Conservation (phyloP, 1,139 yeast genomes). For the Taphrina betulina region DNA sequence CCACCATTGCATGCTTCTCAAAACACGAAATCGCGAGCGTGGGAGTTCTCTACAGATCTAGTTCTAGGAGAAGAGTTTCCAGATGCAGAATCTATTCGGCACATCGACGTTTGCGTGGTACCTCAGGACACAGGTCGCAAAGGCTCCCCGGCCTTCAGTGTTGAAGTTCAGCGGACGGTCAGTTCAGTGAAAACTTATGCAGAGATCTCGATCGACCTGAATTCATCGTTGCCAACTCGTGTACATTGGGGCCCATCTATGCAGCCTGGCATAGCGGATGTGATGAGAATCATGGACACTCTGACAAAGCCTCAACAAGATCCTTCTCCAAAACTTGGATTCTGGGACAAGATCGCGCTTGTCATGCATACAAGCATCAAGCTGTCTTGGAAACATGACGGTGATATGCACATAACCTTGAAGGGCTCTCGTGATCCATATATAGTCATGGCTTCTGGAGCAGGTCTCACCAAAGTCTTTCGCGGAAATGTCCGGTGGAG, state of each 20-base stretch:
- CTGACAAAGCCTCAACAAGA: conserved; percentile 81
- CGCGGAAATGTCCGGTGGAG: conserved; percentile 60
- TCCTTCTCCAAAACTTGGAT: conserved; percentile 79
- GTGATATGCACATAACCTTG: conserved; percentile 53
- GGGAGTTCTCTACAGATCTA: conserved; percentile 45
- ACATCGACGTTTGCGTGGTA: conserved; percentile 62
- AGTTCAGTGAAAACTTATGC: conserved; percentile 73
- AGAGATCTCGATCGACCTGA: conserved; percentile 57
- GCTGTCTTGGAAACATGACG: conserved; percentile 51
- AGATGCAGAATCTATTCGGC: conserved; percentile 52
- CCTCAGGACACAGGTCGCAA: conserved; percentile 49
- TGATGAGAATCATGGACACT: conserved; percentile 75
- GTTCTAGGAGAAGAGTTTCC: conserved; percentile 57
- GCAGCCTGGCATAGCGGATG: conserved; percentile 80
- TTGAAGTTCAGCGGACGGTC: conserved; percentile 72
- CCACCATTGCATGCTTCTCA: conserved; percentile 44
- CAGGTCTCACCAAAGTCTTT: conserved; percentile 84
- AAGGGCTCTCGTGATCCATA: conserved; percentile 66
- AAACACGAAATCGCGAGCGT: conserved; percentile 41
- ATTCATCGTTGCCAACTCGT: conserved; percentile 60
- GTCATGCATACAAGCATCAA: conserved; percentile 58
- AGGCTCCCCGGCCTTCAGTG: conserved; percentile 49
- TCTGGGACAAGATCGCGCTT: conserved; percentile 70
- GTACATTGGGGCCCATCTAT: conserved; percentile 85
- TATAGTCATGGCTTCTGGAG: conserved; percentile 60